phyloP scores from a whole-genome alignment of 139 green algal species.

The Limnomonas spitsbergensis region DNA sequence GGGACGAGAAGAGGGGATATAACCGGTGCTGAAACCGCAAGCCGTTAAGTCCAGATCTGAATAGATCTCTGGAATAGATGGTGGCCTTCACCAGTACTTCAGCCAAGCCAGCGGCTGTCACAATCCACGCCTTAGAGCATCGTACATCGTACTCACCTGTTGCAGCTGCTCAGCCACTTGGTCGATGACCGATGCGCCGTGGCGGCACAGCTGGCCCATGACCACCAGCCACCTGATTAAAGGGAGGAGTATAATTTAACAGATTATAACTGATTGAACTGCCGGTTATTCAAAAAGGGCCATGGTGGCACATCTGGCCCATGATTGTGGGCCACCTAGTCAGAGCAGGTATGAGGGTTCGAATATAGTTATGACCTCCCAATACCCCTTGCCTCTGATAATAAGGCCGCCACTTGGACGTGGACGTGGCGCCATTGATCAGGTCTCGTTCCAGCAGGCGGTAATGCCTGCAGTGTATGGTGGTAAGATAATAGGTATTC shows the following conservation, averaged over 20 bases:
- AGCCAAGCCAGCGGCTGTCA: too few species aligned
- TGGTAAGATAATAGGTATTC: too few species aligned
- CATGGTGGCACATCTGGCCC: too few species aligned
- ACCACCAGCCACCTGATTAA: slow-evolving; percentile 58
- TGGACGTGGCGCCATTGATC: background rate
- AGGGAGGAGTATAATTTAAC: background rate
- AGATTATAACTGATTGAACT: too few species aligned
- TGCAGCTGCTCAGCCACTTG: slow-evolving; percentile 5
- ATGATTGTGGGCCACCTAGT: background rate
- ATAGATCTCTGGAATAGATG: too few species aligned
- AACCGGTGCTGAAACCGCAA: too few species aligned
- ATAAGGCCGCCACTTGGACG: background rate
- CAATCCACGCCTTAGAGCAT: too few species aligned
- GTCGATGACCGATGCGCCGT: slow-evolving; percentile 58
- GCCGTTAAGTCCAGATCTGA: too few species aligned
- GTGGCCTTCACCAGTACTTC: too few species aligned
- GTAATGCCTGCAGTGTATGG: slow-evolving; percentile 8
- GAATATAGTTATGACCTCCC: background rate
- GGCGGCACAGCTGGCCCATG: slow-evolving; percentile 69
- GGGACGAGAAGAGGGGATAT: too few species aligned
- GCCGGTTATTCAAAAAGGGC: too few species aligned
- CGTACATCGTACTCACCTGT: too few species aligned
- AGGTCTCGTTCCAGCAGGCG: slow-evolving; percentile 31
- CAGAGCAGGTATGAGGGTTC: background rate
- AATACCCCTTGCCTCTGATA: background rate